These are phyloP conservation scores for Mortierella sp. DNA, from an alignment of 371 early-diverging fungal species.

Conservation along the genomic window DNA sequence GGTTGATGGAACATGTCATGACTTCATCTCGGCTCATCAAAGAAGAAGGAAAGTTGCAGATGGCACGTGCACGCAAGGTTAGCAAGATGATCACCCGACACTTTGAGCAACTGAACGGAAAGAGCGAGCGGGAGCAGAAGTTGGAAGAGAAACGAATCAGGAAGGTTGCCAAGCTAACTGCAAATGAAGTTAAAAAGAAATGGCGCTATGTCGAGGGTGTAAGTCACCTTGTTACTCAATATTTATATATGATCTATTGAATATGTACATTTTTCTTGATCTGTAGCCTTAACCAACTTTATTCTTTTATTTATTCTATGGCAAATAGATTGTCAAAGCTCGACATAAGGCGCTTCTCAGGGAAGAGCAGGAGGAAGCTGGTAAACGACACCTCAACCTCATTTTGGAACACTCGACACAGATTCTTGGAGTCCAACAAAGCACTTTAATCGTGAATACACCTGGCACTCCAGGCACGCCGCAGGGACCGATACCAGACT, in stretches of 20 bases:
- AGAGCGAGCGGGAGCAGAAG: constrained; percentile 62
- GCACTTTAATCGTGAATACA: constrained; percentile 54
- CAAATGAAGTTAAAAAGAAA: constrained; percentile 72
- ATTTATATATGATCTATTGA: background rate
- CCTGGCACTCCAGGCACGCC: constrained; percentile 23
- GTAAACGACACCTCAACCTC: constrained; percentile 71
- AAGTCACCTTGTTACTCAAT: constrained; percentile 21
- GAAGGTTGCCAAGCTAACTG: constrained; percentile 75
- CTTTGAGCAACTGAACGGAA: constrained; percentile 65
- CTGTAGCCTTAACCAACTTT: background rate
- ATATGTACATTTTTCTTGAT: background rate
- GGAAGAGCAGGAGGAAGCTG: constrained; percentile 72
- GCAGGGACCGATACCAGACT: constrained; percentile 2
- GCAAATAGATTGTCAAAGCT: constrained; percentile 62
- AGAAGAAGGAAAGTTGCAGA: constrained; percentile 59
- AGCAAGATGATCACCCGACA: constrained; percentile 71
- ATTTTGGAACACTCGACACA: constrained; percentile 82
- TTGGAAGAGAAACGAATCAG: constrained; percentile 67
- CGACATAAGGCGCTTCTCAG: constrained; percentile 68
- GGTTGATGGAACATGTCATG: constrained; percentile 58
- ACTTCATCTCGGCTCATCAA: constrained; percentile 60
- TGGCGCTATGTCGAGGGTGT: constrained; percentile 76
- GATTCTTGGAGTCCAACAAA: constrained; percentile 77
- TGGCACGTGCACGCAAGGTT: constrained; percentile 65
- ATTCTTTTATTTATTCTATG: constrained; percentile 2